Conservation (phyloP, 345 rosid genomes). For the Camelina sativa region DNA sequence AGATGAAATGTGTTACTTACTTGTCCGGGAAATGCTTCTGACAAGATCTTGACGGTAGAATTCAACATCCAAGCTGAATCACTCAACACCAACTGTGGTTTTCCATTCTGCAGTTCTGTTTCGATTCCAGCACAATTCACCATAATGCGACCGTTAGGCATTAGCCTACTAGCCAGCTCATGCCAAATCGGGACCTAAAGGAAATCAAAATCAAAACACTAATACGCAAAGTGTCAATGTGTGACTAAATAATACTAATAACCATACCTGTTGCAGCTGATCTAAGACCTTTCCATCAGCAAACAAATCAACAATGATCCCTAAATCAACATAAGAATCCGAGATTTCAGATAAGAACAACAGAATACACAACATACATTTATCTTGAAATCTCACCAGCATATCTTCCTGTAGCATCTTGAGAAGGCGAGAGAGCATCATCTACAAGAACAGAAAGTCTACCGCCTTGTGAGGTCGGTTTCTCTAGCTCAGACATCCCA, state of each 20-base stretch:
- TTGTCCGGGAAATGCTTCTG: slow-evolving; percentile 70
- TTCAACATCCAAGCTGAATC: slow-evolving; percentile 56
- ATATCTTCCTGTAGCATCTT: slow-evolving; percentile 50
- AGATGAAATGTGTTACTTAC: slow-evolving; percentile 46
- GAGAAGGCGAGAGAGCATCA: slow-evolving; percentile 59
- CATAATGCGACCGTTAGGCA: slow-evolving; percentile 77
- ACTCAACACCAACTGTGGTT: slow-evolving; percentile 27
- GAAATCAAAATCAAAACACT: background rate
- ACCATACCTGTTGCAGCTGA: slow-evolving; percentile 66
- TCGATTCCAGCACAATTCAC: slow-evolving; percentile 80
- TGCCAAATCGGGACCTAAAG: slow-evolving; percentile 66
- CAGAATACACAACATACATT: background rate
- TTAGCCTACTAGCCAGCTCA: slow-evolving; percentile 61
- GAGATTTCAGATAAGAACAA: slow-evolving; percentile 15
- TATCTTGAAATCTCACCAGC: slow-evolving; percentile 57
- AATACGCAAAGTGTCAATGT: background rate
- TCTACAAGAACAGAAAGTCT: slow-evolving; percentile 59
- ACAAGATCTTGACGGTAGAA: slow-evolving; percentile 65
- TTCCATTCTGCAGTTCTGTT: slow-evolving; percentile 38
- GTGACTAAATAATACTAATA: background rate
- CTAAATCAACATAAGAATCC: slow-evolving; percentile 41
- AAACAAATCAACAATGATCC: slow-evolving; percentile 80
- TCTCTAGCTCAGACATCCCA: slow-evolving; percentile 72
- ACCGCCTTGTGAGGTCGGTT: slow-evolving; percentile 58
- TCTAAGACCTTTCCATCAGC: slow-evolving; percentile 68